Evolutionary conservation across 1,139 yeast genomes (phyloP), one percentile per base, ranked within the genome.

Genomic region (Saccharomyces hybrid): DNA sequence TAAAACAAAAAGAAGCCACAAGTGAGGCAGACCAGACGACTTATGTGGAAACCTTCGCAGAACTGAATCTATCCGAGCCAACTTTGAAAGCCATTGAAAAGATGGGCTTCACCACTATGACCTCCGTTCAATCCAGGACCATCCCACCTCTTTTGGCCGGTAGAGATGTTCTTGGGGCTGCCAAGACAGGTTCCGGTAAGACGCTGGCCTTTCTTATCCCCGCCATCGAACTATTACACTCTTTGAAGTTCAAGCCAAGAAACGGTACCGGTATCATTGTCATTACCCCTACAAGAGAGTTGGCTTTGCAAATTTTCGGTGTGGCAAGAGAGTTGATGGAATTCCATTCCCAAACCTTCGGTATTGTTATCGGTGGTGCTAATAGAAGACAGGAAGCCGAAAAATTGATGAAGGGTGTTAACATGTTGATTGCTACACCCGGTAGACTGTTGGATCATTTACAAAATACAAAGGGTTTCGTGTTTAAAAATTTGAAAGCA

Each of bases 311-410:
- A 72, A 95, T 93, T 59, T 93, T 90, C 71, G 98, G 98, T 55
- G 99, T 93, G 57, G 97, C 96, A 41, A 79, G 96, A 63, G 97
- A 91, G 72, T 77, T 93, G 63, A 84, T 91, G 95, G 88, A 82
- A 54, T 71, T 71, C 57, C 97, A 91, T 71, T 81, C 93, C 4
- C 99, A 93, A 72, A 93, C 99, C 5, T 82, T 89, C 63, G 99
- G 97, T 52, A 88, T 93, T 63, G 97, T 91, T 28, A 95, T 95
- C 69, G 99, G 99, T 49, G 99, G 99, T 60, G 97, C 97, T 56
- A 93, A 95, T 74, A 83, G 98, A 72, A 84, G 97, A 71, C 96
- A 89, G 63, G 99, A 93, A 73, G 97, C 97, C 32, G 97, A 91
- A 60, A 93, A 93, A 73, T 79, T 93, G 60, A 82, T 79, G 53